These are phyloP conservation scores for Plantago rigida DNA, from an alignment of 305 asterid genomes.

Conservation along the genomic window DNA sequence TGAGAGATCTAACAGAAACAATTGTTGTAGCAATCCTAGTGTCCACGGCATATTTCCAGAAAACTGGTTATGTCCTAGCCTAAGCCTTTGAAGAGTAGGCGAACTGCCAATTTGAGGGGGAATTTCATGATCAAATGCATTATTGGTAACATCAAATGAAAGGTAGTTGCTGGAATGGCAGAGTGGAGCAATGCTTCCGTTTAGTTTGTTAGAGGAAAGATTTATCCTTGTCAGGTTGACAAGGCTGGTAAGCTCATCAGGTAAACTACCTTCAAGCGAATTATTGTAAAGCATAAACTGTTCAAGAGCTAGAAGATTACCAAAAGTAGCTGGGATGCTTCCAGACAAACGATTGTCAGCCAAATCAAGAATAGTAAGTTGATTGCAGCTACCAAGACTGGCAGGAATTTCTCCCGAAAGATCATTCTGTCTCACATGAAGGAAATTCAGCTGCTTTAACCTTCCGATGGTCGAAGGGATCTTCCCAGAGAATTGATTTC, in stretches of 20 bases:
- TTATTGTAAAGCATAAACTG: constrained; percentile 81
- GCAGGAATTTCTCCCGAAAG: constrained; percentile 70
- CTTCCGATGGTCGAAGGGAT: constrained; percentile 63
- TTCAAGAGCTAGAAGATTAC: constrained; percentile 49
- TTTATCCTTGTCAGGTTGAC: constrained; percentile 70
- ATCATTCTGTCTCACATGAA: constrained; percentile 73
- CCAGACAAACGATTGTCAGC: constrained; percentile 76
- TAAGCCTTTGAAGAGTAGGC: constrained; percentile 55
- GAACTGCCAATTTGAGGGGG: constrained; percentile 65
- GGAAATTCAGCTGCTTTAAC: constrained; percentile 53
- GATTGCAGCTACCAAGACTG: constrained; percentile 59
- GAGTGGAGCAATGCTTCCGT: constrained; percentile 65
- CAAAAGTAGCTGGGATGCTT: constrained; percentile 51
- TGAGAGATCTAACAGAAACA: constrained; percentile 66
- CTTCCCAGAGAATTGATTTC: constrained; percentile 56
- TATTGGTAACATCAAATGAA: constrained; percentile 71
- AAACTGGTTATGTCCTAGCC: constrained; percentile 63
- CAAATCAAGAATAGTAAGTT: constrained; percentile 56
- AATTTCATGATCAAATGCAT: constrained; percentile 56
- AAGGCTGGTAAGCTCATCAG: constrained; percentile 45
- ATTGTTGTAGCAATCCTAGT: constrained; percentile 49
- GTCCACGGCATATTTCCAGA: constrained; percentile 65
- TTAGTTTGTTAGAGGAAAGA: constrained; percentile 56
- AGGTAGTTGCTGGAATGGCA: constrained; percentile 54
- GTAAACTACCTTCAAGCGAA: constrained; percentile 61